phyloP scores from a whole-genome alignment of 2,329 filamentous ascomycete species.

The Calonectria pauciramosa region DNA sequence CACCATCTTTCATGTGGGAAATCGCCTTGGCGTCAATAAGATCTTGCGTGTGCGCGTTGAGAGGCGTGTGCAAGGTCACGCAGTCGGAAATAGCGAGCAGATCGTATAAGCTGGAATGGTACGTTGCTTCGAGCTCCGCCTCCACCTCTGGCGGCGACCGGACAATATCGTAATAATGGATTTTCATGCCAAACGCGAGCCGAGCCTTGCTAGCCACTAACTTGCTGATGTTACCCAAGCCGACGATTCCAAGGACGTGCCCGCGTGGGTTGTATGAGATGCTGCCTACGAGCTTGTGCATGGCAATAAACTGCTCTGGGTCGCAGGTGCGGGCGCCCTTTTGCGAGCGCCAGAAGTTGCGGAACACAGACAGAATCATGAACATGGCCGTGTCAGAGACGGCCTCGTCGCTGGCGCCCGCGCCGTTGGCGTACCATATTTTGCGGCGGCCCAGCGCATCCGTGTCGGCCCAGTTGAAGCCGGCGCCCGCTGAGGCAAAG shows the following conservation, averaged over 20 bases:
- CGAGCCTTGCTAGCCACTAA: conserved; percentile 61
- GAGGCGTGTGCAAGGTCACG: conserved; percentile 50
- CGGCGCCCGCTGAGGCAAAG: conserved; percentile 72
- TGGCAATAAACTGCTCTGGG: conserved; percentile 29
- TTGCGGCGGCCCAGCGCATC: conserved; percentile 53
- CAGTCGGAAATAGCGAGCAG: conserved; percentile 51
- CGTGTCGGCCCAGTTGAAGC: conserved; percentile 75
- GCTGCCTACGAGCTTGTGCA: conserved; percentile 36
- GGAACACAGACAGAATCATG: conserved; percentile 62
- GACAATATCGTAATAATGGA: conserved; percentile 65
- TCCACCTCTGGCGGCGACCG: conserved; percentile 47
- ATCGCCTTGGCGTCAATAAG: conserved; percentile 32
- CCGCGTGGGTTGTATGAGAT: conserved; percentile 64
- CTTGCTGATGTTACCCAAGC: conserved; percentile 61
- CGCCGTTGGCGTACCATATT: conserved; percentile 61
- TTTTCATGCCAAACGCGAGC: conserved; percentile 65
- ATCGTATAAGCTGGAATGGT: conserved; percentile 43
- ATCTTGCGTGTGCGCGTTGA: conserved; percentile 33
- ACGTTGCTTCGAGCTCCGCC: conserved; percentile 45
- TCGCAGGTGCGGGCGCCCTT: conserved; percentile 35
- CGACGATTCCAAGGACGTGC: conserved; percentile 65
- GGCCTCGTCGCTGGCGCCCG: conserved; percentile 57
- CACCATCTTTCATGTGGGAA: conserved; percentile 60
- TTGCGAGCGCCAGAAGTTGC: conserved; percentile 62
- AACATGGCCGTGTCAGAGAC: conserved; percentile 59